Conservation (phyloP, 352 stramenopile species). For the Phytophthora kernoviae region DNA sequence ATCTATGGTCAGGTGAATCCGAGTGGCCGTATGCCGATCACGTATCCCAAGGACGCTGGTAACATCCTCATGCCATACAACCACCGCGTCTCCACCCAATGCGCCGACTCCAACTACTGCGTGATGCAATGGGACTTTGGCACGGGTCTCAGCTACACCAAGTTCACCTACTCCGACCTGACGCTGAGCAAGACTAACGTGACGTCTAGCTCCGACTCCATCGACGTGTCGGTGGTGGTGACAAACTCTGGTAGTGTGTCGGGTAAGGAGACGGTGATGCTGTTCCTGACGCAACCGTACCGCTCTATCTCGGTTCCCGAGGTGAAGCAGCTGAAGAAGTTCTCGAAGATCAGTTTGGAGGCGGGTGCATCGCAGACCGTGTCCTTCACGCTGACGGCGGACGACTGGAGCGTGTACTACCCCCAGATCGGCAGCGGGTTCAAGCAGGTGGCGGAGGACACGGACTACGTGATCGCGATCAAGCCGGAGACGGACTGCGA, state of each 20-base stretch:
- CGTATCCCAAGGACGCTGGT: slow-evolving; percentile 63
- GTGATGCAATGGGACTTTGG: slow-evolving; percentile 70
- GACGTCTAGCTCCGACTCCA: slow-evolving; percentile 24
- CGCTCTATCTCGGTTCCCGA: slow-evolving; percentile 64
- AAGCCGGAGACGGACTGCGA: slow-evolving; percentile 74
- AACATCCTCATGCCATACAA: slow-evolving; percentile 74
- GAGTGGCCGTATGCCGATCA: slow-evolving; percentile 79
- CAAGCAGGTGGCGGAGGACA: slow-evolving; percentile 58
- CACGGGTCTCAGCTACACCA: slow-evolving; percentile 69
- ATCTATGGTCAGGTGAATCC: slow-evolving; percentile 78
- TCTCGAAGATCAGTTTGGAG: slow-evolving; percentile 67
- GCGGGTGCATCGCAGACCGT: slow-evolving; percentile 34
- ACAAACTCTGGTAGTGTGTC: slow-evolving; percentile 55
- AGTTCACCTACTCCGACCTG: slow-evolving; percentile 54
- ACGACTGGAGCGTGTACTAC: slow-evolving; percentile 63
- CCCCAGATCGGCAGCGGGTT: slow-evolving; percentile 62
- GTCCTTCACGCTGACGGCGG: slow-evolving; percentile 41
- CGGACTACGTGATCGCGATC: slow-evolving; percentile 67
- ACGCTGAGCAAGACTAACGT: slow-evolving; percentile 67
- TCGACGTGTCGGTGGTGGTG: slow-evolving; percentile 58
- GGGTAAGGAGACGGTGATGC: slow-evolving; percentile 73
- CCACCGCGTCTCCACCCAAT: slow-evolving; percentile 52
- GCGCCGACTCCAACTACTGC: slow-evolving; percentile 40
- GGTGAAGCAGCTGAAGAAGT: slow-evolving; percentile 81
- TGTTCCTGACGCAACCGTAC: slow-evolving; percentile 73